Percentiles rank a stretch among this genome's conserved stretches.
Conservation (phyloP, 139 green algal genomes). For the Chlamydomonas asymmetrica region DNA sequence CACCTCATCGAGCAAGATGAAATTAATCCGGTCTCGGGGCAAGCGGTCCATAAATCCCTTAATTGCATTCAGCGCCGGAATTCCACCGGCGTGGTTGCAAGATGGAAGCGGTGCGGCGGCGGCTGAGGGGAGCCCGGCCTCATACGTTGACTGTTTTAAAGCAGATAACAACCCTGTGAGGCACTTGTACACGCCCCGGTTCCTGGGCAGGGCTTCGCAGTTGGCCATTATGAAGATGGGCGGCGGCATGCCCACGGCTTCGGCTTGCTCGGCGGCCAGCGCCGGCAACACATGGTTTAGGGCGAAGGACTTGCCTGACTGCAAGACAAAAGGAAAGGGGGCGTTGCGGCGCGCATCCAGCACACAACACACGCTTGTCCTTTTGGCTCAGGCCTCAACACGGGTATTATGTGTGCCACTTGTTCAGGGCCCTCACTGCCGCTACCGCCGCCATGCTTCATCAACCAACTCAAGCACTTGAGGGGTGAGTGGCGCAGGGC, state of each 20-base stretch:
- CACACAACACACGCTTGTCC: neutral
- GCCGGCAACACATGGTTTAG: conserved; percentile 18
- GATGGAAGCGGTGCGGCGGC: conserved; percentile 1
- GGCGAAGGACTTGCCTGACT: conserved; percentile 22
- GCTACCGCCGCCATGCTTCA: too few species aligned
- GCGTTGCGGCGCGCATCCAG: neutral
- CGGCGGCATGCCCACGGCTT: neutral
- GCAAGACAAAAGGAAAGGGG: neutral
- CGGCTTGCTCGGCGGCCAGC: neutral
- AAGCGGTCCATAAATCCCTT: conserved; percentile 1
- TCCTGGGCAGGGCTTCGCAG: conserved; percentile 5
- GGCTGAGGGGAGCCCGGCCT: neutral
- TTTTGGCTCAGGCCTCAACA: neutral
- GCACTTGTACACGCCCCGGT: neutral
- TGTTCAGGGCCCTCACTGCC: neutral
- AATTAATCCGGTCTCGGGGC: conserved; percentile 12
- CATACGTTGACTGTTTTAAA: neutral
- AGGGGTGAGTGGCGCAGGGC: neutral
- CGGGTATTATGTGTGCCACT: neutral
- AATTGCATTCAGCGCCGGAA: conserved; percentile 1
- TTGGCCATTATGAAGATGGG: conserved; percentile 13
- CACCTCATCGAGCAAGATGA: conserved; percentile 15
- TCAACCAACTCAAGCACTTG: neutral
- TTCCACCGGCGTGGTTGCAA: neutral
- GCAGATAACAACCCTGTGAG: neutral